phyloP scores from a whole-genome alignment of 805 yeast species.

The Ogataea degrootiae region DNA sequence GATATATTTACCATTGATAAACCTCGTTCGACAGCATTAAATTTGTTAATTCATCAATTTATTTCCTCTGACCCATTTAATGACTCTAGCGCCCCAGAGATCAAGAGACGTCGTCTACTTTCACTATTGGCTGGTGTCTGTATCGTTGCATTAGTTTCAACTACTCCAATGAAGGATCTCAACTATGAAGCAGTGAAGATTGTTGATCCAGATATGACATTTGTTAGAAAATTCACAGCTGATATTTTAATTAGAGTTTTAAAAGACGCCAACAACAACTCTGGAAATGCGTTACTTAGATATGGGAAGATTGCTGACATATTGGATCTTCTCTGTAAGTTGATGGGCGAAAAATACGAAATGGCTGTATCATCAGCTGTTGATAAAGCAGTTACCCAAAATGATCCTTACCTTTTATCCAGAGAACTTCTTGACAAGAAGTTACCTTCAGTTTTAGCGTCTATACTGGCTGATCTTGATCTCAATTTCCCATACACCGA shows the following conservation, averaged over 20 bases:
- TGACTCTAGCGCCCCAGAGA: conserved; percentile 30
- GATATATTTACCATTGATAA: conserved; percentile 37
- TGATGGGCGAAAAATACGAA: conserved; percentile 39
- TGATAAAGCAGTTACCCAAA: conserved; percentile 43
- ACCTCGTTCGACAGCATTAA: conserved; percentile 74
- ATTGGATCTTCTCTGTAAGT: conserved; percentile 41
- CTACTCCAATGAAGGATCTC: conserved; percentile 47
- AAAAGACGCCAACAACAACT: conserved; percentile 42
- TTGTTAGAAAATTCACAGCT: conserved; percentile 67
- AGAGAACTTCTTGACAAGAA: conserved; percentile 65
- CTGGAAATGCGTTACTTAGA: conserved; percentile 35
- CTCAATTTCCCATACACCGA: conserved; percentile 67
- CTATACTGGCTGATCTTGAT: conserved; percentile 62
- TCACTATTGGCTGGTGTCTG: conserved; percentile 59
- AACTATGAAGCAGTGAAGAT: conserved; percentile 41
- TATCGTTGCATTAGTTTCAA: conserved; percentile 58
- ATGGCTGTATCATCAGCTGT: conserved; percentile 31
- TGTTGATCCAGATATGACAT: conserved; percentile 65
- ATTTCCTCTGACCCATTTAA: conserved; percentile 49
- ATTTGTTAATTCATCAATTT: conserved; percentile 71
- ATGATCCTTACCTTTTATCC: conserved; percentile 61
- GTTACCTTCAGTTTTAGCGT: conserved; percentile 52
- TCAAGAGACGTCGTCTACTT: conserved; percentile 49
- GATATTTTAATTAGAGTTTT: conserved; percentile 64
- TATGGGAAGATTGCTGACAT: conserved; percentile 54